phyloP scores from a whole-genome alignment of 2,329 filamentous ascomycete species.

The Trichoderma semiorbis region DNA sequence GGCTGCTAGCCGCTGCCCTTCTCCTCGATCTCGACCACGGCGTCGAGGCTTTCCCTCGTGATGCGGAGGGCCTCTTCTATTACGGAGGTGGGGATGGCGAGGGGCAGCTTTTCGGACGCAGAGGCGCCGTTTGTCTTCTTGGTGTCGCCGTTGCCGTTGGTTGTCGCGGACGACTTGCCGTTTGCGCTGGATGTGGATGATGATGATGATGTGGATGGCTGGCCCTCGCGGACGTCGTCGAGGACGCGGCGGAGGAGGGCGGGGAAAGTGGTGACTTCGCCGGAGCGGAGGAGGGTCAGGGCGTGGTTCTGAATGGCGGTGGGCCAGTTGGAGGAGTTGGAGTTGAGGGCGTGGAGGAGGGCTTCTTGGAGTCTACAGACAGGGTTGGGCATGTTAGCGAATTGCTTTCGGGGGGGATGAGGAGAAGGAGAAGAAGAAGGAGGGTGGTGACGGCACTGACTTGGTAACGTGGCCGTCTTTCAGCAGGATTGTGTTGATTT shows the following conservation, averaged over 20 bases:
- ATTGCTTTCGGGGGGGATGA: background rate
- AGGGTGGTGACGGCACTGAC: constrained; percentile 37
- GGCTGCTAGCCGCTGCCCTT: constrained; percentile 21
- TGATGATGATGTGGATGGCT: constrained; percentile 27
- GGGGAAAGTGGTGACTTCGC: constrained; percentile 58
- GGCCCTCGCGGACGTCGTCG: constrained; percentile 57
- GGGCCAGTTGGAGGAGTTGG: constrained; percentile 60
- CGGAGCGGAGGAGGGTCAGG: constrained; percentile 56
- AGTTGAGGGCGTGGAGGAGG: constrained; percentile 59
- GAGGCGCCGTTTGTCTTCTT: constrained; percentile 29
- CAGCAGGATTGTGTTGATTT: constrained; percentile 58
- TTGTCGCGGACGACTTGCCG: constrained; percentile 30
- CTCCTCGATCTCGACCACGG: constrained; percentile 41
- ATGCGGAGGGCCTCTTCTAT: constrained; percentile 60
- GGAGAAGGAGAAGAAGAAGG: background rate
- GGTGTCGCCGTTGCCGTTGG: constrained; percentile 31
- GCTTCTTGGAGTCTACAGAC: constrained; percentile 58
- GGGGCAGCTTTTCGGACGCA: constrained; percentile 34
- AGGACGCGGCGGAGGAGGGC: constrained; percentile 58
- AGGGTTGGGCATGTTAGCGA: background rate
- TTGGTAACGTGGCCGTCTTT: constrained; percentile 57
- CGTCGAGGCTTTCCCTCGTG: constrained; percentile 56
- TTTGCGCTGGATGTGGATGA: constrained; percentile 25
- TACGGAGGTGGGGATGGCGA: constrained; percentile 58
- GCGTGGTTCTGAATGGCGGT: constrained; percentile 58